These are phyloP conservation scores for Fusarium goolgardi DNA, from an alignment of 2,329 filamentous ascomycete genomes.

Conservation along the genomic window DNA sequence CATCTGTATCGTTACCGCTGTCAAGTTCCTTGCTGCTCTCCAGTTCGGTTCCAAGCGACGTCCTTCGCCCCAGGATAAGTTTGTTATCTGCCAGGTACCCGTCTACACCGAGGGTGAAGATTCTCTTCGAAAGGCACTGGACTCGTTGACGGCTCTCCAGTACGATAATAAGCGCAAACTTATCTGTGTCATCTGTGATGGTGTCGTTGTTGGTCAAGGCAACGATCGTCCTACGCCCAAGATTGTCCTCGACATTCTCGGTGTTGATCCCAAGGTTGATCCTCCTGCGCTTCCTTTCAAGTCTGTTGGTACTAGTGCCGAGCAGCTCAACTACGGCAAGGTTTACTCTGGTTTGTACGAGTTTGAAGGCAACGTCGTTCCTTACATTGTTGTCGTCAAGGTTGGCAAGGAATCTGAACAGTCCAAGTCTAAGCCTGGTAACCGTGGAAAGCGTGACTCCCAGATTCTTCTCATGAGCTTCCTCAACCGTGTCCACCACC, in stretches of 20 bases:
- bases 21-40: conserved; percentile 93
- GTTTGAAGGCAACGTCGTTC: conserved; percentile 96
- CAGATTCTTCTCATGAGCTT: conserved; percentile 97
- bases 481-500: conserved; percentile 96
- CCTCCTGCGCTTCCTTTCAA: conserved; percentile 95
- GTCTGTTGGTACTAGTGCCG: conserved; percentile 86
- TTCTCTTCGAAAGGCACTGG: conserved; percentile 88
- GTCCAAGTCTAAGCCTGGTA: conserved; percentile 89
- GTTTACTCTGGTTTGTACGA: conserved; percentile 98
- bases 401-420: conserved; percentile 97
- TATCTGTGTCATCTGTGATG: conserved; percentile 95
- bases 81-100: conserved; percentile 97
- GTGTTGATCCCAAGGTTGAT: conserved; percentile 96
- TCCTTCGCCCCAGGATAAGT: conserved; percentile 94
- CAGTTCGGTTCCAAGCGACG: conserved; percentile 93
- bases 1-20: conserved; percentile 79
- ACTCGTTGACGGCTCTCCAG: conserved; percentile 91
- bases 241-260: conserved; percentile 96
- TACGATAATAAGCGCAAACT: conserved; percentile 99
- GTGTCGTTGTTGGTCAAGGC: conserved; percentile 94
- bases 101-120: conserved; percentile 99
- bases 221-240: conserved; percentile 98
- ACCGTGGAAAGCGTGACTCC: conserved; percentile 98
- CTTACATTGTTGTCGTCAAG: conserved; percentile 95
- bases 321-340: conserved; percentile 98